phyloP scores from a whole-genome alignment of 2,329 filamentous ascomycete species.

The Colletotrichum tofieldiae region DNA sequence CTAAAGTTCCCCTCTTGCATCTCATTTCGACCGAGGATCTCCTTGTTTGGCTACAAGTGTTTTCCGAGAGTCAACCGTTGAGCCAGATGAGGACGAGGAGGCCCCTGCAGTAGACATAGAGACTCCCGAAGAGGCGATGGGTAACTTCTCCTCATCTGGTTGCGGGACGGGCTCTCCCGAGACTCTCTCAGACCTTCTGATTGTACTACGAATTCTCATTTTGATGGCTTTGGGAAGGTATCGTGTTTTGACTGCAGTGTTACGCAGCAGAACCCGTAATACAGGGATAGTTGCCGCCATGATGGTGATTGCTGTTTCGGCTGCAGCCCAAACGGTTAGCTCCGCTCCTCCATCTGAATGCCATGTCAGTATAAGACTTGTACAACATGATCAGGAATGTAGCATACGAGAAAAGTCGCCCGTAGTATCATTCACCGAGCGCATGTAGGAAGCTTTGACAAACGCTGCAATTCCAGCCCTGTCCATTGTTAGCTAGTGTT shows the following conservation, averaged over 20 bases:
- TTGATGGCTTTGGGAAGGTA: slow-evolving; percentile 36
- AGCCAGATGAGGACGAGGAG: slow-evolving; percentile 13
- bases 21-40: not conserved
- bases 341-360: slow-evolving; percentile 46
- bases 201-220: slow-evolving; percentile 9
- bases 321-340: slow-evolving; percentile 42
- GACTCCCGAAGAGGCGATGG: slow-evolving; percentile 19
- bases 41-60: not conserved
- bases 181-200: slow-evolving; percentile 25
- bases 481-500: not conserved
- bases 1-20: not conserved
- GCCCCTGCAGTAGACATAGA: slow-evolving; percentile 36
- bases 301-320: slow-evolving; percentile 54
- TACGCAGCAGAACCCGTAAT: slow-evolving; percentile 42
- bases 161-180: not conserved
- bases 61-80: slow-evolving; percentile 30
- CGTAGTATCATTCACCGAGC: slow-evolving; percentile 31
- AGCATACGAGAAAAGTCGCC: slow-evolving; percentile 39
- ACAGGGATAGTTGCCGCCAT: slow-evolving; percentile 53
- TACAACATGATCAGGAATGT: not conserved
- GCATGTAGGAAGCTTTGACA: slow-evolving; percentile 42
- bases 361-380: slow-evolving; percentile 12
- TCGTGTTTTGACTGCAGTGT: slow-evolving; percentile 25
- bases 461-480: slow-evolving; percentile 44
- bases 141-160: slow-evolving; percentile 1